A percentile compares a stretch with the other conserved stretches of the same genome.
phyloP scores from a whole-genome alignment of 1,284 basidiomycete genomes.

The Hortiboletus rubellus region DNA sequence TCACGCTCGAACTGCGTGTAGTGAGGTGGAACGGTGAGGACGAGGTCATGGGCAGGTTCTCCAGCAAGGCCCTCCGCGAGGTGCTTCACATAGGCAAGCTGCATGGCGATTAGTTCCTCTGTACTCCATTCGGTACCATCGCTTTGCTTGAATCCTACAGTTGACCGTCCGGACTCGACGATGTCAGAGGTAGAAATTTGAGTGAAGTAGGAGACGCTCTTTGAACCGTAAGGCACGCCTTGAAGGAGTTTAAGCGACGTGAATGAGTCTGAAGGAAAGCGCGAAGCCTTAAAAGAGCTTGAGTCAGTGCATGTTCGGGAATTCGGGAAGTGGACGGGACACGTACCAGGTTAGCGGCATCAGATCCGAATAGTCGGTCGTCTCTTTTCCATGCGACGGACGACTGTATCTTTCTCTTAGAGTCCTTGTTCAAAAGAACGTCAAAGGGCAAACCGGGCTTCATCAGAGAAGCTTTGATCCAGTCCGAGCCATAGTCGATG shows the following conservation, averaged over 20 bases:
- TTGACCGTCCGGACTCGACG: slow-evolving; percentile 58
- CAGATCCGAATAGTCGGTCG: slow-evolving; percentile 86
- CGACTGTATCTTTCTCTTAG: slow-evolving; percentile 93
- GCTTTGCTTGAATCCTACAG: slow-evolving; percentile 55
- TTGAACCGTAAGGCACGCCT: slow-evolving; percentile 68
- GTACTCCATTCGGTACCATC: slow-evolving; percentile 75
- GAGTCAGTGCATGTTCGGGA: background rate
- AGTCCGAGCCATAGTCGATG: slow-evolving; percentile 95
- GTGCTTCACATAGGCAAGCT: slow-evolving; percentile 87
- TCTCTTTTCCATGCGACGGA: slow-evolving; percentile 86
- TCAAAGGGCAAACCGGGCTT: slow-evolving; percentile 97
- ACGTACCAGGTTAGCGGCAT: slow-evolving; percentile 85
- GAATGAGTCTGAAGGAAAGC: slow-evolving; percentile 89
- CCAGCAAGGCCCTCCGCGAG: slow-evolving; percentile 80
- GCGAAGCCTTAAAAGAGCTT: slow-evolving; percentile 63
- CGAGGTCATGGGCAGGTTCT: slow-evolving; percentile 78
- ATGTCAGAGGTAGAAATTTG: slow-evolving; percentile 65
- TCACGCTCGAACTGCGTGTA: slow-evolving; percentile 87
- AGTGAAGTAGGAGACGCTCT: slow-evolving; percentile 61
- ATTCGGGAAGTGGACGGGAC: background rate
- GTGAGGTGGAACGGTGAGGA: slow-evolving; percentile 86
- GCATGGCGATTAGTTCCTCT: slow-evolving; percentile 94
- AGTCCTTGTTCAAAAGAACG: slow-evolving; percentile 94
- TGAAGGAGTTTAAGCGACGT: slow-evolving; percentile 87
- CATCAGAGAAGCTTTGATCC: slow-evolving; percentile 95